Evolutionary conservation across 805 yeast genomes (phyloP).

Genomic region (Yamadazyma olivae): DNA sequence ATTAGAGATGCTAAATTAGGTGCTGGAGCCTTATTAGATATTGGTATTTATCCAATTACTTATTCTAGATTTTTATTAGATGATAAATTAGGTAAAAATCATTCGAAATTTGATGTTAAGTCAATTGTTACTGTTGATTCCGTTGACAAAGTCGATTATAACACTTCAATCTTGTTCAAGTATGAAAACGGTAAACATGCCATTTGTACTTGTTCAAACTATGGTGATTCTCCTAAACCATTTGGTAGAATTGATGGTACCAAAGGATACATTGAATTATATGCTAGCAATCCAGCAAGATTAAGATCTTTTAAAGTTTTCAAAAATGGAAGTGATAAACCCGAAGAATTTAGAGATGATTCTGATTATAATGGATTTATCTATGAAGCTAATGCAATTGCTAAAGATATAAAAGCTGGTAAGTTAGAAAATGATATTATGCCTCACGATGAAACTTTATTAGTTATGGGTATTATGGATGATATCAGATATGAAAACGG

Average conservation of each 20-base stretch:
- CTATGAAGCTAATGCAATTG: slow-evolving; percentile 56
- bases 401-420: slow-evolving; percentile 41
- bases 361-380: slow-evolving; percentile 47
- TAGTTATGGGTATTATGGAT: slow-evolving; percentile 50
- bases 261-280: slow-evolving; percentile 28
- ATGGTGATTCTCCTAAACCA: slow-evolving; percentile 23
- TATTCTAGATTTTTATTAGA: slow-evolving; percentile 42
- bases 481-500: slow-evolving; percentile 41
- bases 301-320: slow-evolving; percentile 26
- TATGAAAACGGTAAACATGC: slow-evolving; percentile 42
- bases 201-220: slow-evolving; percentile 29
- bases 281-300: slow-evolving; percentile 30
- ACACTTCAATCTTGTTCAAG: slow-evolving; percentile 33
- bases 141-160: slow-evolving; percentile 40
- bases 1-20: slow-evolving; percentile 45
- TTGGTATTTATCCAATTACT: slow-evolving; percentile 52
- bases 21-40: slow-evolving; percentile 56
- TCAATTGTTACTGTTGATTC: slow-evolving; percentile 33
- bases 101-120: slow-evolving; percentile 22
- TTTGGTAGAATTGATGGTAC: slow-evolving; percentile 34
- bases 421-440: slow-evolving; percentile 30
- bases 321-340: slow-evolving; percentile 21
- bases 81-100: slow-evolving; percentile 26
- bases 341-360: slow-evolving; percentile 31
- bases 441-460: slow-evolving; percentile 45